Conservation (phyloP, 2,329 filamentous ascomycete species). For the Fusarium sacchari region DNA sequence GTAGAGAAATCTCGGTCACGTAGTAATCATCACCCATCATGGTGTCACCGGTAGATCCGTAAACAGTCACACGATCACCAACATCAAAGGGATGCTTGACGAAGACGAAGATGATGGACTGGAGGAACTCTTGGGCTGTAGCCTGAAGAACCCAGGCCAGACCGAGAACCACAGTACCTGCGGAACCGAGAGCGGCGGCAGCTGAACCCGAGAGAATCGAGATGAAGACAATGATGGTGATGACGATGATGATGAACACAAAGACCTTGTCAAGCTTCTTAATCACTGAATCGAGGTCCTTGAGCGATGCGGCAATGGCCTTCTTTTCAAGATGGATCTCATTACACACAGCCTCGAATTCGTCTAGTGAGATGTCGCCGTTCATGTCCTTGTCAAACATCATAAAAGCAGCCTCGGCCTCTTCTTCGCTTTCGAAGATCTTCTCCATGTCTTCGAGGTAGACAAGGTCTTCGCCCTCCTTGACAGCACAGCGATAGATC, state of each 20-base stretch:
- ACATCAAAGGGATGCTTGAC: conserved; percentile 98
- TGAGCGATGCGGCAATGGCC: conserved; percentile 91
- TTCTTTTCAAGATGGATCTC: conserved; percentile 96
- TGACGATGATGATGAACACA: conserved; percentile 83
- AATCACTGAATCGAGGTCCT: conserved; percentile 94
- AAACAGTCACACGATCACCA: conserved; percentile 90
- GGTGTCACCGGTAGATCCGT: conserved; percentile 84
- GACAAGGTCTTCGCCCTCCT: conserved; percentile 79
- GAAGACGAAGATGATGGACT: conserved; percentile 94
- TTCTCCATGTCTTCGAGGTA: conserved; percentile 79
- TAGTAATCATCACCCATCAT: conserved; percentile 92
- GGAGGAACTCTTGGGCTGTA: conserved; percentile 92
- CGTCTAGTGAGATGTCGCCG: conserved; percentile 94
- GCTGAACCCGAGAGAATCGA: conserved; percentile 90
- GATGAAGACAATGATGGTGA: conserved; percentile 86
- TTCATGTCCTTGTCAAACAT: conserved; percentile 98
- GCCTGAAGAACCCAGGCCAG: conserved; percentile 93
- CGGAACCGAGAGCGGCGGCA: conserved; percentile 89
- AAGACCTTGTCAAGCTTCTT: conserved; percentile 90
- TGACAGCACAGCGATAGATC: conserved; percentile 85
- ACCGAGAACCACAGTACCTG: conserved; percentile 86
- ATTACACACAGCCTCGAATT: conserved; percentile 90
- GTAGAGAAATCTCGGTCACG: conserved; percentile 89
- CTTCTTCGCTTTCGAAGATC: conserved; percentile 84
- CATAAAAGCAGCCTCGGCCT: conserved; percentile 86